Conservation (phyloP, 2,329 filamentous ascomycete genomes). For the Penicillium brasilianum region DNA sequence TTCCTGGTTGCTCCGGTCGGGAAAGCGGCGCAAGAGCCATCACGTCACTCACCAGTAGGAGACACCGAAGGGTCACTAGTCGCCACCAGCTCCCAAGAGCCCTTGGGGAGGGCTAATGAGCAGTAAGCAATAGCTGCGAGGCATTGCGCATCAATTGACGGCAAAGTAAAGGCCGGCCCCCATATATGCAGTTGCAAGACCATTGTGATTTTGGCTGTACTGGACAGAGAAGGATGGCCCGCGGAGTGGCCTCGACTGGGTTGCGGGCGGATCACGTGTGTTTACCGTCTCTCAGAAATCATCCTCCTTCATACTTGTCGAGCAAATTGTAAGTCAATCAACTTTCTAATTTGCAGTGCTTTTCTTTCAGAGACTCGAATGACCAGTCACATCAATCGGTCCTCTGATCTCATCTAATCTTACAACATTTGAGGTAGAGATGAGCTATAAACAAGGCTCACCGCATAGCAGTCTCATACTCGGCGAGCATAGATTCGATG, state of each 20-base stretch:
- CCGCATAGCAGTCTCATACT: too few relatives aligned
- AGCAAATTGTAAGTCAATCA: too few relatives aligned
- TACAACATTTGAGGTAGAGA: too few relatives aligned
- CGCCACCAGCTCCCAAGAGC: conserved; percentile 72
- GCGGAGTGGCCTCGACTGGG: conserved; percentile 16
- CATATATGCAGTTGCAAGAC: conserved; percentile 82
- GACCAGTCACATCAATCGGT: too few relatives aligned
- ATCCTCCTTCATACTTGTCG: neutral
- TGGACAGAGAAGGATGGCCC: conserved; percentile 17
- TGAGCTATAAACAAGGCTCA: too few relatives aligned
- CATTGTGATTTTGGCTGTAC: conserved; percentile 45
- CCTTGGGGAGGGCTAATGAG: conserved; percentile 62
- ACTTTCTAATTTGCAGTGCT: too few relatives aligned
- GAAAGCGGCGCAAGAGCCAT: conserved; percentile 13
- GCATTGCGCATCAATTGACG: conserved; percentile 91
- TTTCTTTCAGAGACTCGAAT: too few relatives aligned
- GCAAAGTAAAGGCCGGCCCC: conserved; percentile 84
- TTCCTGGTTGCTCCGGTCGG: neutral
- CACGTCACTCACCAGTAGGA: conserved; percentile 66
- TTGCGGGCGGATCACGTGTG: conserved; percentile 32
- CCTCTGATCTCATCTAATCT: too few relatives aligned
- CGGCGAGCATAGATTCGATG: too few relatives aligned
- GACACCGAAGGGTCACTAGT: conserved; percentile 74
- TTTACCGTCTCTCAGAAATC: conserved; percentile 10
- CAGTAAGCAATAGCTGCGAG: conserved; percentile 82